These are phyloP conservation scores for Caryopteris hybrid DNA, from an alignment of 305 asterid genomes.

Conservation along the genomic window DNA sequence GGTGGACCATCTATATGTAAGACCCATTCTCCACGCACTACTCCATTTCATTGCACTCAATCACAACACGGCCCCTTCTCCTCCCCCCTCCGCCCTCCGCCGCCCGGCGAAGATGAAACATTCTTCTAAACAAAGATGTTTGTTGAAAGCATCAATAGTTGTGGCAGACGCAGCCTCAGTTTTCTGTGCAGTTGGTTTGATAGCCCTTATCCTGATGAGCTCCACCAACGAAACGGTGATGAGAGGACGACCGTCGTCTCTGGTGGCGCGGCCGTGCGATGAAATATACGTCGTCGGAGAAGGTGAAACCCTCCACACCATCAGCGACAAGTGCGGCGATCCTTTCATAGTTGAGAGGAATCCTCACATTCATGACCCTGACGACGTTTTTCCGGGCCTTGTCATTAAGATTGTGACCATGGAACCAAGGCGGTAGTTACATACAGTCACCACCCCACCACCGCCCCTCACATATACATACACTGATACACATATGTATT, in stretches of 20 bases:
- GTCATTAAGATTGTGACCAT: conserved; percentile 30
- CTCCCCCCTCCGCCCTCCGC: not conserved
- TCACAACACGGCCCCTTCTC: not conserved
- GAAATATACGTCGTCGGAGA: conserved; percentile 38
- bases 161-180: conserved; percentile 20
- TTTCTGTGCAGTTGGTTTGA: conserved; percentile 14
- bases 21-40: not conserved
- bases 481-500: no score
- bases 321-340: conserved; percentile 32
- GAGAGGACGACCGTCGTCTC: conserved; percentile 6
- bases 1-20: conserved; percentile 1
- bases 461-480: no score
- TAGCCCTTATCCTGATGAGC: conserved; percentile 17
- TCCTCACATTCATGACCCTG: conserved; percentile 40
- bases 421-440: not conserved
- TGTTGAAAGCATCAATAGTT: conserved; percentile 13
- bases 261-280: conserved; percentile 30
- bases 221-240: not conserved
- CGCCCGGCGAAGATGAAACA: conserved; percentile 11
- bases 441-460: no score
- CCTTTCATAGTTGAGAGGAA: conserved; percentile 37
- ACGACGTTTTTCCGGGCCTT: conserved; percentile 41
- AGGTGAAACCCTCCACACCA: conserved; percentile 37
- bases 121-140: conserved; percentile 6
- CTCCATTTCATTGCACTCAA: not conserved